Base-by-base conservation (phyloP, 2,329 filamentous ascomycete genomes). In the Delphinella strobiligena region DNA sequence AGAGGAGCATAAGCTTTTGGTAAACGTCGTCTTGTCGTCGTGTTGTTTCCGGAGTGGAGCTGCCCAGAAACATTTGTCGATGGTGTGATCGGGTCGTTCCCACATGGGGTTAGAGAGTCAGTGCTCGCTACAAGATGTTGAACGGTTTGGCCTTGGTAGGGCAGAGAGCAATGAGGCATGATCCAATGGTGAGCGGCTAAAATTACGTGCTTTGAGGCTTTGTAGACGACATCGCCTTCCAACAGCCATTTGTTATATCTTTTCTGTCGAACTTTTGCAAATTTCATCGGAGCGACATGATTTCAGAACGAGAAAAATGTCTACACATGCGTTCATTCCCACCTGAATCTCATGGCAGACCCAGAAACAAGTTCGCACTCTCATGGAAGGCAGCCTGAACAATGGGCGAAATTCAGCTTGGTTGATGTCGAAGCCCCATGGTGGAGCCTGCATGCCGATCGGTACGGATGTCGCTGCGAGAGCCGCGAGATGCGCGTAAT, bases 21-120 rank as follows among this genome's bases (percentile, higher is more conserved):
- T 16, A 32, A 17, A 40, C 33, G 38, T 36, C 32, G 33, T 32
- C 16, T 14, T 33, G 34, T 29, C 29, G 34, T 41, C 34, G 39
- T 41, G 34, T 29, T 19, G 24, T 41, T 29, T 33, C 4, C 9
- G 19, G 31, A 41, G 39, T 41, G 43, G 36, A 37, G 34, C 39
- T n/a, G 40, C 40, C 40, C 19, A 41, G 36, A 24, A 34, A 41
- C 40, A 42, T 24, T 34, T 36, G 39, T 40, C 27, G 32, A 46
- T 46, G 41, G 41, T 41, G 42, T 46, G 41, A 46, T 46, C 35
- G 44, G 38, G 27, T 38, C 33, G 31, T 37, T 31, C 24, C 41
- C 41, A 19, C 15, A 36, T 40, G n/a, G 36, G 42, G 36, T 40
- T 43, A 44, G 41, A 14, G 14, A 14, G 34, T 36, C 36, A 36